These are phyloP conservation scores for Lupinus albus DNA, from an alignment of 306 rosid genomes.

Conservation along the genomic window DNA sequence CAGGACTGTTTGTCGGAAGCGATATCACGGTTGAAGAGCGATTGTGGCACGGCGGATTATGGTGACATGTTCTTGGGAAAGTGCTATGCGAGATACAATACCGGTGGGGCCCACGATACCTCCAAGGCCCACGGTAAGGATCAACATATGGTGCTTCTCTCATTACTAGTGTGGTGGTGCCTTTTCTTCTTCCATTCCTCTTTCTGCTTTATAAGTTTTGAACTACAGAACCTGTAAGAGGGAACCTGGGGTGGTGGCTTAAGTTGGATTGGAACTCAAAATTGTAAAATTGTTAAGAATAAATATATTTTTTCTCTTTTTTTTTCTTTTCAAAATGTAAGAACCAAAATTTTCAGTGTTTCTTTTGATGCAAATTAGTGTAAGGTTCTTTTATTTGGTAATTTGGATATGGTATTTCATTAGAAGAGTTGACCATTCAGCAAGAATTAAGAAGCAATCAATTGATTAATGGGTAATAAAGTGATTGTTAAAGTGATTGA, in stretches of 20 bases:
- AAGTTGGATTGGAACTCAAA: background rate
- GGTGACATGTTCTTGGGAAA: constrained; percentile 82
- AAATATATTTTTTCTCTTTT: no score
- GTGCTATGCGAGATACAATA: constrained; percentile 73
- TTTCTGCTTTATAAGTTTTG: background rate
- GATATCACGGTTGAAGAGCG: constrained; percentile 57
- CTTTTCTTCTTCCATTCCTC: background rate
- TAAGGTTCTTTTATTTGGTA: no score
- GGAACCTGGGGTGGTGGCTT: background rate
- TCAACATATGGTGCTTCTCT: background rate
- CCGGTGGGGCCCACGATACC: constrained; percentile 52
- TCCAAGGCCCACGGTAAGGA: constrained; percentile 61
- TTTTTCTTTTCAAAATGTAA: constrained; percentile 23
- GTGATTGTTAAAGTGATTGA: no score
- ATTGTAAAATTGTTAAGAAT: constrained; percentile 18
- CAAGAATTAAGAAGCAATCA: no score
- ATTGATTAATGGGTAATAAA: no score
- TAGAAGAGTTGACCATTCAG: no score
- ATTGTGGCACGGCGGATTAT: constrained; percentile 66
- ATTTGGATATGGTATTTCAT: no score
- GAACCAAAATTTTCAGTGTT: background rate
- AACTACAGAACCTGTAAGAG: no score
- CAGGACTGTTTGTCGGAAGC: constrained; percentile 75
- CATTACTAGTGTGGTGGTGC: background rate
- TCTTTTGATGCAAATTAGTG: no score